Base-by-base conservation (phyloP, 1,284 basidiomycete genomes). In the Tylopilus orsonianus region DNA sequence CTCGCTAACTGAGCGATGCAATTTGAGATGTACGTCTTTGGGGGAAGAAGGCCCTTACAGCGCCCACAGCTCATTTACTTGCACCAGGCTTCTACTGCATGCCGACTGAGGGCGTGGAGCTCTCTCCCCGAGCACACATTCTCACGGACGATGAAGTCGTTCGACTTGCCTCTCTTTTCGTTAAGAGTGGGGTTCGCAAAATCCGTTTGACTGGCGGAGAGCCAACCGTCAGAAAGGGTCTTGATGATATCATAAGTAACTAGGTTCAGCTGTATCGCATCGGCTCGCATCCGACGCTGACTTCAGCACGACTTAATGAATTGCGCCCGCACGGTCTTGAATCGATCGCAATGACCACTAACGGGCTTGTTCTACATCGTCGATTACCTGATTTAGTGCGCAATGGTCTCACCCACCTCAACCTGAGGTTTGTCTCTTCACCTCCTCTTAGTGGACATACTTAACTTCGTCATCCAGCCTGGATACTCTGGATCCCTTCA, bases 121-220 rank as follows among this genome's bases (percentile, higher is more conserved):
- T 94, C 18, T 87, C 89, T 8, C 90, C 90, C 2, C 71, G 73
- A 30, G 72, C 73, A 8, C 75, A 87, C 49, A 77, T 93, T 49
- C 75, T 94, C 29, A 83, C 87, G 1, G 82, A 92, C 51, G 77
- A 84, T 44, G 91, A 94, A 64, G 70, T 94, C 22, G 64, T 90
- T 35, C 82, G 85, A 44, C 73, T 94, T 1, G 87, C 90, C 1
- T 70, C 75, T 22, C 69, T 94, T 20, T 95, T 95, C 55, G 90
- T 95, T 4, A 78, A 79, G 63, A 82, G 78, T 59, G 92, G 92
- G 3, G 86, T 95, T 32, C 88, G 77, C 20, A 95, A 95, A 69
- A 92, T 95, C 55, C 75, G 92, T 6, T 67, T 95, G 35, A 95
- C 92, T 0, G 92, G 93, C 2, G 92, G 92, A 38, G 92, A 95